These are phyloP conservation scores for Solanum pennellii DNA, from an alignment of 257 asterid genomes.

Conservation along the genomic window DNA sequence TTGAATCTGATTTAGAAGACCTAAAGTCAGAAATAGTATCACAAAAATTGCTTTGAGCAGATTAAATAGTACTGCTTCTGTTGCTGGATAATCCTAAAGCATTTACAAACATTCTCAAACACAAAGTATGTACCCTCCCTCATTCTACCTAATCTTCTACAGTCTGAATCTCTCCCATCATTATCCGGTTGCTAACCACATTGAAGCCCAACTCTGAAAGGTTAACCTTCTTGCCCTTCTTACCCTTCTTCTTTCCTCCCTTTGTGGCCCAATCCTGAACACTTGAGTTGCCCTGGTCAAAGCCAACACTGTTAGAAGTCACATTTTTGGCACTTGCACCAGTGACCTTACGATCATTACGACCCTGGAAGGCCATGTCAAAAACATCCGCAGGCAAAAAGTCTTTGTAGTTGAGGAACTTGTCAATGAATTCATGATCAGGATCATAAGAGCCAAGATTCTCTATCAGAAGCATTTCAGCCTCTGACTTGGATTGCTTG, in stretches of 20 bases:
- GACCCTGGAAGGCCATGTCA: constrained; percentile 59
- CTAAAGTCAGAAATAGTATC: constrained; percentile 13
- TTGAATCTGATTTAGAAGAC: neutral
- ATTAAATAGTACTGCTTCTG: constrained; percentile 34
- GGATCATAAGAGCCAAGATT: constrained; percentile 80
- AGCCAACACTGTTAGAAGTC: constrained; percentile 24
- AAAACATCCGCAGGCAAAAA: constrained; percentile 65
- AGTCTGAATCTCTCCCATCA: constrained; percentile 98
- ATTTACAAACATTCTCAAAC: constrained; percentile 27
- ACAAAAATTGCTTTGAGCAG: constrained; percentile 60
- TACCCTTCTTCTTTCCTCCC: constrained; percentile 69
- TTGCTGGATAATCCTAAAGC: constrained; percentile 26
- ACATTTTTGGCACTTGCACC: constrained; percentile 17
- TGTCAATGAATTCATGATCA: constrained; percentile 76
- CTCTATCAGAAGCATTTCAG: constrained; percentile 67
- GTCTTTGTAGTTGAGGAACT: constrained; percentile 77
- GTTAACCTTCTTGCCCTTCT: constrained; percentile 81
- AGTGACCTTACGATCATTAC: constrained; percentile 27
- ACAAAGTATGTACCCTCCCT: constrained; percentile 42
- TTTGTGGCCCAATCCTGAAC: constrained; percentile 29
- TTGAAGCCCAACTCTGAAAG: constrained; percentile 82
- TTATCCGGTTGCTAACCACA: constrained; percentile 89
- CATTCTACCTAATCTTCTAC: constrained; percentile 42
- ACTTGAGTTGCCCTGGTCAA: constrained; percentile 12
- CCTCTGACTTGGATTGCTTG: constrained; percentile 77